Evolutionary conservation across 768 basidiomycete genomes (phyloP).

Genomic region (Krasilnikovozyma curviuscula): DNA sequence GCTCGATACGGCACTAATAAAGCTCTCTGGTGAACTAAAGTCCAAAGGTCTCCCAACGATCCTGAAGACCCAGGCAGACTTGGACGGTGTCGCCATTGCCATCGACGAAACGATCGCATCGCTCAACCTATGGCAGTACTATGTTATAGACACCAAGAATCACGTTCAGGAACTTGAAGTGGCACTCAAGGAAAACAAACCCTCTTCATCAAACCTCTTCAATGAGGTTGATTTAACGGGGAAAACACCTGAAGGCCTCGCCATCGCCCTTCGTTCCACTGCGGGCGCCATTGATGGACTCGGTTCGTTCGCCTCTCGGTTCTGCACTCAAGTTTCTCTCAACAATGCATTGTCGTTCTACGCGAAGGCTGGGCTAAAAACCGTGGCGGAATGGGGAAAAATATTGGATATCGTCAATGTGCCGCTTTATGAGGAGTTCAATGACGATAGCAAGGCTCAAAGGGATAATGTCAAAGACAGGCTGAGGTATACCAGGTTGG

Average conservation of each 20-base stretch:
- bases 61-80: conserved; percentile 46
- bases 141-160: conserved; percentile 54
- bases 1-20: conserved; percentile 65
- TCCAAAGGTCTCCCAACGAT: conserved; percentile 50
- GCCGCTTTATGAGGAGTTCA: conserved; percentile 67
- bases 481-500: conserved; percentile 60
- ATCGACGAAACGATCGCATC: conserved; percentile 41
- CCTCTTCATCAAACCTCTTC: too few species aligned
- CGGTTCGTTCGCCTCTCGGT: conserved; percentile 39
- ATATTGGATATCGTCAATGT: conserved; percentile 78
- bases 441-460: conserved; percentile 57
- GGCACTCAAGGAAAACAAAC: conserved; percentile 33
- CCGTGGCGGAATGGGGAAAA: conserved; percentile 43
- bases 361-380: conserved; percentile 38
- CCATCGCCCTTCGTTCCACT: conserved; percentile 34
- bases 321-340: conserved; percentile 44
- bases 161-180: conserved; percentile 43
- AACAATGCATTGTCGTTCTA: conserved; percentile 53
- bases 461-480: conserved; percentile 56
- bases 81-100: conserved; percentile 45
- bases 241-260: conserved; percentile 46
- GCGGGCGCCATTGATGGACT: conserved; percentile 42
- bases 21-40: conserved; percentile 50
- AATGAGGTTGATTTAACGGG: conserved; percentile 39
- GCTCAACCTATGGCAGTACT: conserved; percentile 80